Percentiles rank a stretch among this genome's conserved stretches.
Conservation (phyloP, 805 yeast genomes). For the Yarrowia divulgata region DNA sequence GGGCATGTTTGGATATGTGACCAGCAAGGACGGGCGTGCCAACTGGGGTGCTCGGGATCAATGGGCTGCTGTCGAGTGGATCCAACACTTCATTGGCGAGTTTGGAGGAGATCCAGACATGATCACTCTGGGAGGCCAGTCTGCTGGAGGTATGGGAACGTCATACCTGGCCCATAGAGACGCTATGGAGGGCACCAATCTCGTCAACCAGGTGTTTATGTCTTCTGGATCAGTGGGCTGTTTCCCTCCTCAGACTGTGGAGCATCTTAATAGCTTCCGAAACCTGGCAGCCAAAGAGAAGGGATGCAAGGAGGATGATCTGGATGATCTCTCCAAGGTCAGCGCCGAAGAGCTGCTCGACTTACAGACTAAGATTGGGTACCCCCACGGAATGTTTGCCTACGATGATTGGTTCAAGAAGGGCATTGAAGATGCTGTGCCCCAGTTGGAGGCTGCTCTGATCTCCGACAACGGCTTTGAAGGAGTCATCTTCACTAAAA, state of each 20-base stretch:
- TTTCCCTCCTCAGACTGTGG: conserved; percentile 12
- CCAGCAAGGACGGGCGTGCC: conserved; percentile 46
- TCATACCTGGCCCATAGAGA: conserved; percentile 1
- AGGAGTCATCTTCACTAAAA: conserved; percentile 23
- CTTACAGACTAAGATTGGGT: conserved; percentile 4
- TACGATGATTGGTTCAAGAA: conserved; percentile 24
- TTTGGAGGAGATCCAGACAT: conserved; percentile 53
- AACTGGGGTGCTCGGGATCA: conserved; percentile 53
- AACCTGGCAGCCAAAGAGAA: conserved; percentile 4
- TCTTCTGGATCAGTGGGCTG: conserved; percentile 18
- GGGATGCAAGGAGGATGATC: conserved; percentile 6
- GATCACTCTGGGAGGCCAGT: conserved; percentile 53
- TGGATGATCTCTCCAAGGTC: conserved; percentile 5
- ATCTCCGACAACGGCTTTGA: conserved; percentile 15
- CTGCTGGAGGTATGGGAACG: conserved; percentile 50
- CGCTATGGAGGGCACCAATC: conserved; percentile 10
- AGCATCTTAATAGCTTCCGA: conserved; percentile 10
- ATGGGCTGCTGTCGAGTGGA: conserved; percentile 52
- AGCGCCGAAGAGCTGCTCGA: conserved; percentile 1
- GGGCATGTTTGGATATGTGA: conserved; percentile 52
- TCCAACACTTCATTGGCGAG: conserved; percentile 48
- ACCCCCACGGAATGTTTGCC: conserved; percentile 19
- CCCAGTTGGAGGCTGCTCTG: conserved; percentile 4
- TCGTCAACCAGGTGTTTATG: conserved; percentile 21
- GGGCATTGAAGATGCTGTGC: conserved; percentile 11